Percentiles rank a stretch among this genome's conserved stretches.
Evolutionary conservation across 345 rosid species (phyloP).

Genomic region (Boechera divaricarpa): DNA sequence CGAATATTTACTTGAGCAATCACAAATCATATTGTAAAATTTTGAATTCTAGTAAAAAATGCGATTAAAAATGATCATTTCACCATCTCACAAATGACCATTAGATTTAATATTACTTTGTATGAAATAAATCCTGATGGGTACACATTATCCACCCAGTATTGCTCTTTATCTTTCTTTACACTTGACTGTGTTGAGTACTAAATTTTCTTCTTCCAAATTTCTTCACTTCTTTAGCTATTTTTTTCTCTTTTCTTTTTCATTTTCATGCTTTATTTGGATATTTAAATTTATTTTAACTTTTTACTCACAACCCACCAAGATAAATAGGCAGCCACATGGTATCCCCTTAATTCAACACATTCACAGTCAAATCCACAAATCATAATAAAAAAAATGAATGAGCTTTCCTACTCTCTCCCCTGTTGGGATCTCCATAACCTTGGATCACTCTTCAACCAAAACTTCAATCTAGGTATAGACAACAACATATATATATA

Average conservation of each 20-base stretch:
- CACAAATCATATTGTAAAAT: background rate
- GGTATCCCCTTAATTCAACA: conserved; percentile 26
- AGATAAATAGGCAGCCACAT: conserved; percentile 42
- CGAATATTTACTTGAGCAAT: background rate
- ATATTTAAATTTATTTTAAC: background rate
- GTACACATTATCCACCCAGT: conserved; percentile 24
- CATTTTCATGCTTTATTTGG: conserved; percentile 5
- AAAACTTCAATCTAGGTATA: conserved; percentile 73
- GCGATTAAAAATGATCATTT: background rate
- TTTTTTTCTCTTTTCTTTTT: conserved; percentile 5
- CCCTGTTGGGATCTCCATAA: conserved; percentile 82
- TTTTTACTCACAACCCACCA: conserved; percentile 39
- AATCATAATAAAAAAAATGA: conserved; percentile 28
- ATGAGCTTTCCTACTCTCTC: conserved; percentile 61
- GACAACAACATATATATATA: background rate
- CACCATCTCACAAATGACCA: background rate
- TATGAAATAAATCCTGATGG: conserved; percentile 51
- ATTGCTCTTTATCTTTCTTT: conserved; percentile 28
- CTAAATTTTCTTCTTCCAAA: conserved; percentile 41
- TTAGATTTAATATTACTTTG: background rate
- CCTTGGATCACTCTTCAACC: conserved; percentile 74
- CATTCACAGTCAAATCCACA: conserved; percentile 26
- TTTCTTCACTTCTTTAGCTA: conserved; percentile 34
- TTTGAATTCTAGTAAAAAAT: background rate
- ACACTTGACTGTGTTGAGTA: conserved; percentile 58